Base-by-base conservation (phyloP, 2,329 filamentous ascomycete genomes). In the Phialophora macrospora region DNA sequence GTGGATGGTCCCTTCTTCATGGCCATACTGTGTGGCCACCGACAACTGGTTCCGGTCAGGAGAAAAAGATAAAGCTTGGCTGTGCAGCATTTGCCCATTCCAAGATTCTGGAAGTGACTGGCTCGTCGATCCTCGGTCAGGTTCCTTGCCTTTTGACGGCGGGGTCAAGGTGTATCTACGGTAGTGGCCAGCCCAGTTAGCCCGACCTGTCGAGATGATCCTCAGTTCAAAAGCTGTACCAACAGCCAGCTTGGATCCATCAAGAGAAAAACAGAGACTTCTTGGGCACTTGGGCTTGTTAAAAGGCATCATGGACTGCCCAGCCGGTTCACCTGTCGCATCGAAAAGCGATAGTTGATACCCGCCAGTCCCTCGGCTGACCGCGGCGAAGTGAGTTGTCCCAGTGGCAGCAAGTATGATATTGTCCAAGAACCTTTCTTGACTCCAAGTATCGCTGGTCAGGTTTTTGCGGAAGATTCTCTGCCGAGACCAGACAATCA, bases 401-500 rank as follows among this genome's bases (percentile, higher is more conserved):
- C 56, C 56, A 22, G 56, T 30, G 26, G 56, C 56, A n/a, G 56
- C 56, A 11, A 59, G 24, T 12, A 49, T 20, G 28, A 59, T 59
- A 44, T 59, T 22, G 12, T 59, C 34, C 24, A 59, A 20, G 41
- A 59, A 48, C 20, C 32, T 22, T n/a, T 26, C 41, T 34, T 59
- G 41, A 28, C 41, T 14, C 12, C 26, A 44, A 14, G 22, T 49
- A n/a, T 20, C 56, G 28, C 38, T 22, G 20, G 26, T 30, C 38
- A 59, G 44, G 1, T 26, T 3, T 26, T n/a, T 30, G 41, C 56
- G 41, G 12, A 26, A n/a, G 24, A 59, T 59, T 22, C 56, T 49
- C 14, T 59, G 26, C 14, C 24, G 24, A 59, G 56, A 48, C 56
- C 56, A 59, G 26, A 59, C 56, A 12, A 59, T 59, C 41, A 59